Percentiles rank a stretch among this genome's conserved stretches.
Evolutionary conservation across 768 basidiomycete species (phyloP).

Genomic region (Inosperma sp.): DNA sequence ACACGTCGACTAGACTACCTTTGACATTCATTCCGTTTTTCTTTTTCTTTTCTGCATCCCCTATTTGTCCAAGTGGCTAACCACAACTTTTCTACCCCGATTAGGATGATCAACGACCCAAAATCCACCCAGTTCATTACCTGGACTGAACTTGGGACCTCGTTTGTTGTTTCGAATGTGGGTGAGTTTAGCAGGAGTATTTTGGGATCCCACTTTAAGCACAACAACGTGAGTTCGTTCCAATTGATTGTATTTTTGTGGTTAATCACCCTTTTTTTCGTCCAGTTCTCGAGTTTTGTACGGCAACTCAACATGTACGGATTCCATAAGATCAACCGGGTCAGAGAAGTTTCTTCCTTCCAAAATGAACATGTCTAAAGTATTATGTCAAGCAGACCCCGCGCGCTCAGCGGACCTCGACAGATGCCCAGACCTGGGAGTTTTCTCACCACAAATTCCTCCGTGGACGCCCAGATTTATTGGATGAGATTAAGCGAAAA

Average conservation of each 20-base stretch:
- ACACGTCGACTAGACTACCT: no score
- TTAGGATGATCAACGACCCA: conserved; percentile 81
- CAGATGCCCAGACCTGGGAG: conserved; percentile 82
- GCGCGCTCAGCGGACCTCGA: conserved; percentile 75
- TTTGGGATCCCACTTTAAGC: conserved; percentile 83
- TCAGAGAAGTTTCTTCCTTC: no score
- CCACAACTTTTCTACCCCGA: conserved; percentile 10
- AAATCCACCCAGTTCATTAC: conserved; percentile 76
- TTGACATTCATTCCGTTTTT: no score
- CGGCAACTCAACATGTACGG: conserved; percentile 97
- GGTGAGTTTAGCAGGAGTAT: conserved; percentile 84
- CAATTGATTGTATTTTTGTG: conserved; percentile 5
- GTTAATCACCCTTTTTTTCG: conserved; percentile 20
- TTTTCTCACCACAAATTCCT: conserved; percentile 86
- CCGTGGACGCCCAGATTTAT: conserved; percentile 71
- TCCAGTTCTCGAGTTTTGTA: conserved; percentile 90
- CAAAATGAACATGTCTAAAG: no score
- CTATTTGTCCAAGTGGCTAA: conserved; percentile 5
- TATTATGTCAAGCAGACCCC: conserved; percentile 57
- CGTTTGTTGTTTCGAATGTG: conserved; percentile 82
- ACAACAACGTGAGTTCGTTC: conserved; percentile 66
- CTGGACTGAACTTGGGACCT: conserved; percentile 80
- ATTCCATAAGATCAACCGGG: conserved; percentile 91
- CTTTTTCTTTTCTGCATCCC: background rate
- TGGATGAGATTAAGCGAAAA: conserved; percentile 85